A percentile compares a stretch with the other conserved stretches of the same genome.
Conservation (phyloP, 129 eudicot species). For the Kitagawia praeruptora region DNA sequence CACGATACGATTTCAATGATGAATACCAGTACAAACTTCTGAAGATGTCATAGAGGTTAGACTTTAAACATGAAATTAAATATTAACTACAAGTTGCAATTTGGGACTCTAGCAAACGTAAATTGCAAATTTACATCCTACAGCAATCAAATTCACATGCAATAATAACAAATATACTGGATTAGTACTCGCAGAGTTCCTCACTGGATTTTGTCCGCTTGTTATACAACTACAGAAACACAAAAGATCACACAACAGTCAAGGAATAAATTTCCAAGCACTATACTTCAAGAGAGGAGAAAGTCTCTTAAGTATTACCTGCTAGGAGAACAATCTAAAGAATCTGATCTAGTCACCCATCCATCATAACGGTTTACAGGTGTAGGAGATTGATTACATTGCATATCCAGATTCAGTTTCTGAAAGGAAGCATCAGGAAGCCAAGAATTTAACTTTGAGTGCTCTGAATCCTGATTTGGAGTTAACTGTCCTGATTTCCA, state of each 20-base stretch:
- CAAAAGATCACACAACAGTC: background rate
- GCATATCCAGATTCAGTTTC: conserved; percentile 40
- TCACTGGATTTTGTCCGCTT: conserved; percentile 23
- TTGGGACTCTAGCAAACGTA: background rate
- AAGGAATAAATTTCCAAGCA: background rate
- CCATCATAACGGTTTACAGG: conserved; percentile 34
- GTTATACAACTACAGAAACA: conserved; percentile 39
- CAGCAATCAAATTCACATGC: background rate
- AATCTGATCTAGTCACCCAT: conserved; percentile 27
- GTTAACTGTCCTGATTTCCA: conserved; percentile 33
- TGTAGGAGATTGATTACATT: conserved; percentile 31
- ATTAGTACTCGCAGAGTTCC: conserved; percentile 24
- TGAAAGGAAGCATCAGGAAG: conserved; percentile 38
- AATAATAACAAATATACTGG: background rate
- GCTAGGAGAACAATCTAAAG: conserved; percentile 36
- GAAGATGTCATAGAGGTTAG: background rate
- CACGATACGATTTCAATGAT: background rate
- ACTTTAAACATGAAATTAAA: background rate
- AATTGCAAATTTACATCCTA: background rate
- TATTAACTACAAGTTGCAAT: background rate
- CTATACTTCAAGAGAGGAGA: background rate
- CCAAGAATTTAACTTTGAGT: conserved; percentile 42
- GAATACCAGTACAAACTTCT: background rate
- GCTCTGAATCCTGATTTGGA: conserved; percentile 17
- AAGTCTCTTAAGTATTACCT: conserved; percentile 28